phyloP scores from a whole-genome alignment of 352 stramenopile genomes.

The Pythium chondricola region DNA sequence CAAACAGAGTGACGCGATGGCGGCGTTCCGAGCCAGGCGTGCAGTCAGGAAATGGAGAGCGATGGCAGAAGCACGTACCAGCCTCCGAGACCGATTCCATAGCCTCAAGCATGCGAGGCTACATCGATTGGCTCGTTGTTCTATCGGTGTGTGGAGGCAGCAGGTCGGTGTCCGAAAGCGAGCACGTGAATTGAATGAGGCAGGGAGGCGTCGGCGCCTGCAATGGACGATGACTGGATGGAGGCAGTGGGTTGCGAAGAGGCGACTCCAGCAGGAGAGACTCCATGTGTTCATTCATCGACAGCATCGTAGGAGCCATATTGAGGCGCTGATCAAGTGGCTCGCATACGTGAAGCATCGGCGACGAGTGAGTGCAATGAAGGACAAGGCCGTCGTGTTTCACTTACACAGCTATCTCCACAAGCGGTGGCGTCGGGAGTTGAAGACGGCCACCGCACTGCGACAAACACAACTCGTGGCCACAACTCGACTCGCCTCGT shows the following conservation, averaged over 20 bases:
- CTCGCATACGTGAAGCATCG: not conserved
- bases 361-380: not conserved
- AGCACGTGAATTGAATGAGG: too few species aligned
- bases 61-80: not conserved
- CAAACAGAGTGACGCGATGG: not conserved
- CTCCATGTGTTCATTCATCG: not conserved
- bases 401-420: constrained; percentile 1
- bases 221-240: constrained; percentile 1
- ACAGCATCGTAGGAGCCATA: not conserved
- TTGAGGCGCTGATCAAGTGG: not conserved
- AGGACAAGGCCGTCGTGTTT: not conserved
- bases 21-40: not conserved
- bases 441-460: not conserved
- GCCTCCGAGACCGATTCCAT: not conserved
- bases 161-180: too few species aligned
- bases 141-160: too few species aligned
- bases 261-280: not conserved
- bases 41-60: not conserved
- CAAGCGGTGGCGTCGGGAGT: constrained; percentile 4
- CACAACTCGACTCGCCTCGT: not conserved
- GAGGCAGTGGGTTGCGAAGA: not conserved
- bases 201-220: too few species aligned
- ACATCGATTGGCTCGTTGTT: too few species aligned
- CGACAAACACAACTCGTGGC: not conserved
- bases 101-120: too few species aligned